Evolutionary conservation across 2,329 filamentous ascomycete genomes (phyloP).

Genomic region (Fusarium torreyae): DNA sequence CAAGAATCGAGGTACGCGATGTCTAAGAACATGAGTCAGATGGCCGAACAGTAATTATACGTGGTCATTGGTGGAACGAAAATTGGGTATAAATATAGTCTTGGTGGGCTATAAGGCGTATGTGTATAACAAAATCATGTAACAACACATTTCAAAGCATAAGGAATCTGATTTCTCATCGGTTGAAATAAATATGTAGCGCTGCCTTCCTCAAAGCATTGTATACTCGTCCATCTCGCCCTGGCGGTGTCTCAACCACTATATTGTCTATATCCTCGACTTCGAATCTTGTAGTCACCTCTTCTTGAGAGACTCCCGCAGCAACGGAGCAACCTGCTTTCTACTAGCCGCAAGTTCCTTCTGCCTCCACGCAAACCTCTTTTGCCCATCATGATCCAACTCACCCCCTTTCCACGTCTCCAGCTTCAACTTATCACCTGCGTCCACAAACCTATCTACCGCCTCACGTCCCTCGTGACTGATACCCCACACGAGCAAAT

Average conservation of each 20-base stretch:
- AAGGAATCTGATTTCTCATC: background rate
- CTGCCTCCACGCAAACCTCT: slow-evolving; percentile 78
- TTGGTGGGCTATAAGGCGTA: background rate
- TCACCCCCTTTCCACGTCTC: slow-evolving; percentile 66
- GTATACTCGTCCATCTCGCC: background rate
- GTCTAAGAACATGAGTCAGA: background rate
- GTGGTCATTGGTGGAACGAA: background rate
- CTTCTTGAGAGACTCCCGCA: slow-evolving; percentile 69
- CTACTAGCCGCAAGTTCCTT: slow-evolving; percentile 72
- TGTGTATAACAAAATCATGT: slow-evolving; percentile 34
- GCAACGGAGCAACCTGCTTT: slow-evolving; percentile 78
- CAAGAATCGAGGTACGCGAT: slow-evolving; percentile 27
- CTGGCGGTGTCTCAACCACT: background rate
- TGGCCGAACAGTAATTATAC: background rate
- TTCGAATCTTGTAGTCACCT: slow-evolving; percentile 27
- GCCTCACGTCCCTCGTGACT: slow-evolving; percentile 65
- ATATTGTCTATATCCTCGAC: slow-evolving; percentile 26
- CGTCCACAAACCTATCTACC: slow-evolving; percentile 68
- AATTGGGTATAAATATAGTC: background rate
- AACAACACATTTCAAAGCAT: slow-evolving; percentile 21
- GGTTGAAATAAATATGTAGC: background rate
- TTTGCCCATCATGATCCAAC: slow-evolving; percentile 61
- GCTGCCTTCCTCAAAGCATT: background rate
- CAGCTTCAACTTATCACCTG: slow-evolving; percentile 68
- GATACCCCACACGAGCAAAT: slow-evolving; percentile 78